phyloP scores from a whole-genome alignment of 768 basidiomycete genomes.

The Kwoniella heveanensis region DNA sequence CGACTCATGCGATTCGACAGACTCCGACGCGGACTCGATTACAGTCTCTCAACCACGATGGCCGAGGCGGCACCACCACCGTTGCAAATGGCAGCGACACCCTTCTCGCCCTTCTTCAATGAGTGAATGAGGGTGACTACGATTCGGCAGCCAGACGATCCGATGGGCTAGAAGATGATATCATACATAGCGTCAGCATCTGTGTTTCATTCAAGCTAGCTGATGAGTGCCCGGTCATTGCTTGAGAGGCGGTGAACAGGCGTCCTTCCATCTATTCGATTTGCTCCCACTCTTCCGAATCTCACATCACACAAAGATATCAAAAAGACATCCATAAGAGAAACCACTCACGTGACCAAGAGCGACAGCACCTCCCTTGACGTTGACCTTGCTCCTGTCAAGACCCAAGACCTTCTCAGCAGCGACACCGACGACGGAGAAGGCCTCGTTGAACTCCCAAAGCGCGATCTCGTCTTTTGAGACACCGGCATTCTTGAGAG shows the following conservation, averaged over 20 bases:
- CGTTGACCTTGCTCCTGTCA: constrained; percentile 84
- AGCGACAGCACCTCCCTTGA: constrained; percentile 85
- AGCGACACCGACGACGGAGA: constrained; percentile 88
- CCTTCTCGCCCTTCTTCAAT: constrained; percentile 89
- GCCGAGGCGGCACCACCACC: constrained; percentile 66
- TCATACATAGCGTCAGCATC: constrained; percentile 26
- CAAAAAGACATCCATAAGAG: too few relatives aligned
- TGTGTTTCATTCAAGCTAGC: not conserved
- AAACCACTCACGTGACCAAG: constrained; percentile 63
- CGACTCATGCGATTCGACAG: too few relatives aligned
- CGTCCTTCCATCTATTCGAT: not conserved
- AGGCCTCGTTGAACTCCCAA: constrained; percentile 98
- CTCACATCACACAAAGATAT: too few relatives aligned
- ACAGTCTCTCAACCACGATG: constrained; percentile 25
- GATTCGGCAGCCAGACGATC: constrained; percentile 92
- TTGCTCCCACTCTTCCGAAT: too few relatives aligned
- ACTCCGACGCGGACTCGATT: not conserved
- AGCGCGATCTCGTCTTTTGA: constrained; percentile 79
- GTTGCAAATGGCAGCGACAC: constrained; percentile 95
- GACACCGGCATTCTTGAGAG: constrained; percentile 82
- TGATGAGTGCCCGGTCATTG: not conserved
- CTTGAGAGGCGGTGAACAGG: not conserved
- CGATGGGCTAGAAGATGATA: constrained; percentile 77
- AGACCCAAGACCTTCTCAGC: constrained; percentile 84
- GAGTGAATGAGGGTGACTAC: constrained; percentile 88